phyloP scores from a whole-genome alignment of 2,329 filamentous ascomycete genomes.

The Chaetomium strumarium region DNA sequence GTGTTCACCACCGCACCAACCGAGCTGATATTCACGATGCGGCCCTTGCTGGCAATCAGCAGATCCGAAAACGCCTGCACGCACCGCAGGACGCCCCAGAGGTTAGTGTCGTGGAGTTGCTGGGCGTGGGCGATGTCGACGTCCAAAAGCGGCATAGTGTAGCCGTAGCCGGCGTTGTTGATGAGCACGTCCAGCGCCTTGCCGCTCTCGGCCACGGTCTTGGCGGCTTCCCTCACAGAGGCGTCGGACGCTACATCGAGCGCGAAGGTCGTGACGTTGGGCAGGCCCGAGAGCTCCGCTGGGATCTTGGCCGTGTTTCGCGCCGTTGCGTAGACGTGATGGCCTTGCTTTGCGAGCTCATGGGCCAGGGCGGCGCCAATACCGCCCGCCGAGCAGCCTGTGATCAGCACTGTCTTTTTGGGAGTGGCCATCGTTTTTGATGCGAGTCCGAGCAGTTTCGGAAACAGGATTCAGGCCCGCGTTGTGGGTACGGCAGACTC shows the following conservation, averaged over 20 bases:
- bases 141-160: conserved; percentile 33
- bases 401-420: conserved; percentile 32
- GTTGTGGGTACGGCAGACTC: too few species aligned
- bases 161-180: conserved; percentile 33
- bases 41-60: conserved; percentile 26
- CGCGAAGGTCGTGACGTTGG: conserved; percentile 24
- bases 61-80: conserved; percentile 33
- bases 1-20: conserved; percentile 9
- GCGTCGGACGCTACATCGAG: conserved; percentile 28
- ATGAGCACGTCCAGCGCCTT: conserved; percentile 22
- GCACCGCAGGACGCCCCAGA: conserved; percentile 33
- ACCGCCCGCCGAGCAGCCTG: conserved; percentile 35
- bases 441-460: too few species aligned
- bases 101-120: conserved; percentile 37
- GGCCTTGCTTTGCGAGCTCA: conserved; percentile 31
- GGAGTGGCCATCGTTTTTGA: neutral
- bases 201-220: conserved; percentile 12
- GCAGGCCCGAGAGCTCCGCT: conserved; percentile 22
- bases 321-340: conserved; percentile 35
- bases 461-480: too few species aligned
- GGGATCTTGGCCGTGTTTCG: conserved; percentile 30
- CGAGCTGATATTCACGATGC: conserved; percentile 24
- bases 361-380: conserved; percentile 33
- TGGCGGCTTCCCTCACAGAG: conserved; percentile 23
- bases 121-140: conserved; percentile 31